phyloP scores from a whole-genome alignment of 805 yeast species.

The Suhomyces faveliae region DNA sequence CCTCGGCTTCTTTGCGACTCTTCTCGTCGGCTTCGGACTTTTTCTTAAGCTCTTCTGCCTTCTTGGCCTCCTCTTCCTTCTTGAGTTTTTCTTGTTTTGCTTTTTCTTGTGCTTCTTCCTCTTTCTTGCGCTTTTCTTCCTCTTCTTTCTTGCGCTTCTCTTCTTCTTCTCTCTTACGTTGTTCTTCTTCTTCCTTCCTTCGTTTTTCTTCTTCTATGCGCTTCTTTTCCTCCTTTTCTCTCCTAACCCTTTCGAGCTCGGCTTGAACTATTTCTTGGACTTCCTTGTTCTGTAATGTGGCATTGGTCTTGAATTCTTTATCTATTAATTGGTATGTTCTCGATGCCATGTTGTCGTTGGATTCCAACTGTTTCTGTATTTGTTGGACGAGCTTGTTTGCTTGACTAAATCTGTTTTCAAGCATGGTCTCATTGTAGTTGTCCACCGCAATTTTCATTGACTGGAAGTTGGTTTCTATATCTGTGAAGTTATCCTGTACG shows the following conservation, averaged over 20 bases:
- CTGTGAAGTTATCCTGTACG: not conserved
- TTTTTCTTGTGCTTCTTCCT: slow-evolving; percentile 5
- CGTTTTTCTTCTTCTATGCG: slow-evolving; percentile 9
- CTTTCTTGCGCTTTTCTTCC: slow-evolving; percentile 10
- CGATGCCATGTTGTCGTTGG: slow-evolving; percentile 17
- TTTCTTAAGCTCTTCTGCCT: slow-evolving; percentile 8
- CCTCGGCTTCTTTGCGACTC: slow-evolving; percentile 17
- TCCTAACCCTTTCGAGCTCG: slow-evolving; percentile 3
- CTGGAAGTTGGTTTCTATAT: not conserved
- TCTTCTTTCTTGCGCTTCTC: slow-evolving; percentile 23
- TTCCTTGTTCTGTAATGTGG: slow-evolving; percentile 10
- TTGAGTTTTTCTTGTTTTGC: slow-evolving; percentile 3
- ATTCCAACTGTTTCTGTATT: slow-evolving; percentile 8
- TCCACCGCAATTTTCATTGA: not conserved
- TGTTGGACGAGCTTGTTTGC: not conserved
- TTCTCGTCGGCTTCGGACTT: slow-evolving; percentile 17
- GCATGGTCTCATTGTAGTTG: not conserved
- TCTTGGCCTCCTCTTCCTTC: slow-evolving; percentile 9
- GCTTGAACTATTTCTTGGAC: not conserved
- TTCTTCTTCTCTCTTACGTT: slow-evolving; percentile 11
- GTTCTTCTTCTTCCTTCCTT: slow-evolving; percentile 9
- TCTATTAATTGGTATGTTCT: slow-evolving; percentile 24
- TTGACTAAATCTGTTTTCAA: not conserved
- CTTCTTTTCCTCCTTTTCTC: slow-evolving; percentile 9
- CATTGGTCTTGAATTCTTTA: slow-evolving; percentile 15